Evolutionary conservation across 306 rosid genomes (phyloP).

Genomic region (Cucurbita pepo): DNA sequence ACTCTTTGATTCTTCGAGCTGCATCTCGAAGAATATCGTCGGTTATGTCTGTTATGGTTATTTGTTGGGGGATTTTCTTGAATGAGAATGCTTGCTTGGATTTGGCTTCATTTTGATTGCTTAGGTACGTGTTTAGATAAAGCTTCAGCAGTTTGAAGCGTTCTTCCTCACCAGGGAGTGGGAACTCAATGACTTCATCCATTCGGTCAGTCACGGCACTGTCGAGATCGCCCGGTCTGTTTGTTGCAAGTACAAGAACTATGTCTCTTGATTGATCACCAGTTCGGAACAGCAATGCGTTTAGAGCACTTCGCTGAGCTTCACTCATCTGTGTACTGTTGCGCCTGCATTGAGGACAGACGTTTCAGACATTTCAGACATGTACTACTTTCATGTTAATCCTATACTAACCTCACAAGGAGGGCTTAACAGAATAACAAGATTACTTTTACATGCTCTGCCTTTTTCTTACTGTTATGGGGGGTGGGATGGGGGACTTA

Average conservation of each 20-base stretch:
- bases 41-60: slow-evolving; percentile 39
- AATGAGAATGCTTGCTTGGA: slow-evolving; percentile 27
- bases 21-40: slow-evolving; percentile 68
- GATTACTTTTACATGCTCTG: too few species aligned
- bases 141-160: slow-evolving; percentile 71
- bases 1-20: slow-evolving; percentile 68
- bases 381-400: too few species aligned
- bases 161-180: slow-evolving; percentile 86
- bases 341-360: slow-evolving; percentile 46
- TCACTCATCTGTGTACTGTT: slow-evolving; percentile 90
- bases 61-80: slow-evolving; percentile 46
- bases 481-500: slow-evolving; percentile 15
- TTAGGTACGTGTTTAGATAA: slow-evolving; percentile 55
- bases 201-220: slow-evolving; percentile 83
- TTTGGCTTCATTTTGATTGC: slow-evolving; percentile 22
- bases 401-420: neutral
- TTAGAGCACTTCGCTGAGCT: slow-evolving; percentile 96
- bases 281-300: slow-evolving; percentile 92
- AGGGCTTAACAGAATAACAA: neutral
- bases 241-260: slow-evolving; percentile 93
- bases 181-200: slow-evolving; percentile 94
- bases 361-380: too few species aligned
- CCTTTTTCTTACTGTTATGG: neutral
- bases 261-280: slow-evolving; percentile 96
- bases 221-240: slow-evolving; percentile 95